A percentile compares a stretch with the other conserved stretches of the same genome.
These are phyloP conservation scores for Ensete glaucum DNA, from an alignment of 176 grass and related monocot genomes.

Conservation along the genomic window DNA sequence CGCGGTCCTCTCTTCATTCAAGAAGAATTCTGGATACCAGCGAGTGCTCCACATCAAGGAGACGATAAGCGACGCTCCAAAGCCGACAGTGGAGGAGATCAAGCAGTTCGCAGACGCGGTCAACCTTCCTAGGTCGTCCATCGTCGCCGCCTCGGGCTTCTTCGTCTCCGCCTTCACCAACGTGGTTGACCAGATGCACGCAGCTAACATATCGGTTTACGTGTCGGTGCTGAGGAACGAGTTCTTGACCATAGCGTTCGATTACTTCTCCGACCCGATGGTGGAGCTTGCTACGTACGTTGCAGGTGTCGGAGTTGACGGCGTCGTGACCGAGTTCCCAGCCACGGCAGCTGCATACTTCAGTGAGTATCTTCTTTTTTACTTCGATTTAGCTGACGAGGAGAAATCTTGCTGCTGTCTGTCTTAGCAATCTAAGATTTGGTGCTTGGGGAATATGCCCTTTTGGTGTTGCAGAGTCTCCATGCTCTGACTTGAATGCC, in stretches of 20 bases:
- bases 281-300: slow-evolving; percentile 59
- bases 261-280: slow-evolving; percentile 70
- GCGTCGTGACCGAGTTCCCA: slow-evolving; percentile 66
- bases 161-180: slow-evolving; percentile 63
- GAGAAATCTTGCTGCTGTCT: background rate
- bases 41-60: slow-evolving; percentile 44
- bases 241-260: slow-evolving; percentile 65
- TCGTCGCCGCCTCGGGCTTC: slow-evolving; percentile 41
- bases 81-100: slow-evolving; percentile 49
- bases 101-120: slow-evolving; percentile 44
- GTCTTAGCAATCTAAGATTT: background rate
- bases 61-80: slow-evolving; percentile 40
- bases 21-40: slow-evolving; percentile 37
- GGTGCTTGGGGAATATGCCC: background rate
- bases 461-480: background rate
- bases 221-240: slow-evolving; percentile 74
- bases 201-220: slow-evolving; percentile 49
- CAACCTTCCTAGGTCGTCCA: slow-evolving; percentile 35
- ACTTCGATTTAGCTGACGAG: background rate
- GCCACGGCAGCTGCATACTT: slow-evolving; percentile 62
- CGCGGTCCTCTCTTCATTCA: slow-evolving; percentile 54
- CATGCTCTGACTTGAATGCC: background rate
- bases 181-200: slow-evolving; percentile 33
- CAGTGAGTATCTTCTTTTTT: slow-evolving; percentile 36
- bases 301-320: slow-evolving; percentile 33